These are phyloP conservation scores for Stephanodiscus minutulus DNA, from an alignment of 108 stramenopile species.

Conservation along the genomic window DNA sequence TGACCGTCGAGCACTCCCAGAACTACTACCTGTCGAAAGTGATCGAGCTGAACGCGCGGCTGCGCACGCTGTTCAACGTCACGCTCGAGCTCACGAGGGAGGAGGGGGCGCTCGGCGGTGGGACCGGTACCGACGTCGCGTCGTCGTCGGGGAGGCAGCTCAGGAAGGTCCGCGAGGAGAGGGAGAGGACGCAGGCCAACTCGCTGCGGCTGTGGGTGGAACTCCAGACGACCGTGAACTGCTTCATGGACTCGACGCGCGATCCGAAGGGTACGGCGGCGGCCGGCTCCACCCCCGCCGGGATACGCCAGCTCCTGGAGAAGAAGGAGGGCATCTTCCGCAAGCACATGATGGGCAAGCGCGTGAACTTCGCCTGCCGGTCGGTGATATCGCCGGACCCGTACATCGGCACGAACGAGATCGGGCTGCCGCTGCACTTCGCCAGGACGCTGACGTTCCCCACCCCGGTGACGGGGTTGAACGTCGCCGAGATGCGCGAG, in stretches of 20 bases:
- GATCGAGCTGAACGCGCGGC: slow-evolving; percentile 68
- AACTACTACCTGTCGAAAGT: slow-evolving; percentile 89
- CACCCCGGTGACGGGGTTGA: slow-evolving; percentile 93
- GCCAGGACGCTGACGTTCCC: slow-evolving; percentile 94
- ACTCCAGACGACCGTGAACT: slow-evolving; percentile 94
- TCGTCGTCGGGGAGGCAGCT: slow-evolving; percentile 18
- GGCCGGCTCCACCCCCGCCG: slow-evolving; percentile 53
- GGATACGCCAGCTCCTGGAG: slow-evolving; percentile 95
- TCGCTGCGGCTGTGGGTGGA: slow-evolving; percentile 86
- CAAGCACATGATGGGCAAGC: slow-evolving; percentile 99
- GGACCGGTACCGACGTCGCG: neutral
- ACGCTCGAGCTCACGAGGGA: slow-evolving; percentile 41
- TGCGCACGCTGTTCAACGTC: slow-evolving; percentile 51
- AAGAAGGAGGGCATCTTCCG: slow-evolving; percentile 99
- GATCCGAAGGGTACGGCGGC: slow-evolving; percentile 71
- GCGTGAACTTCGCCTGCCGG: slow-evolving; percentile 97
- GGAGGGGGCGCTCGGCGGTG: slow-evolving; percentile 33
- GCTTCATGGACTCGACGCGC: slow-evolving; percentile 94
- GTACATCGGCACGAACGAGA: slow-evolving; percentile 97
- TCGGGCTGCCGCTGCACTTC: slow-evolving; percentile 97
- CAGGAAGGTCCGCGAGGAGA: slow-evolving; percentile 39
- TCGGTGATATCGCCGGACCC: slow-evolving; percentile 98
- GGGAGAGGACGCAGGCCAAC: slow-evolving; percentile 56
- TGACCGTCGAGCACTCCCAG: slow-evolving; percentile 95
- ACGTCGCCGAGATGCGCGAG: slow-evolving; percentile 86